These are phyloP conservation scores for Parmales sp. DNA, from an alignment of 108 stramenopile genomes.

Conservation along the genomic window DNA sequence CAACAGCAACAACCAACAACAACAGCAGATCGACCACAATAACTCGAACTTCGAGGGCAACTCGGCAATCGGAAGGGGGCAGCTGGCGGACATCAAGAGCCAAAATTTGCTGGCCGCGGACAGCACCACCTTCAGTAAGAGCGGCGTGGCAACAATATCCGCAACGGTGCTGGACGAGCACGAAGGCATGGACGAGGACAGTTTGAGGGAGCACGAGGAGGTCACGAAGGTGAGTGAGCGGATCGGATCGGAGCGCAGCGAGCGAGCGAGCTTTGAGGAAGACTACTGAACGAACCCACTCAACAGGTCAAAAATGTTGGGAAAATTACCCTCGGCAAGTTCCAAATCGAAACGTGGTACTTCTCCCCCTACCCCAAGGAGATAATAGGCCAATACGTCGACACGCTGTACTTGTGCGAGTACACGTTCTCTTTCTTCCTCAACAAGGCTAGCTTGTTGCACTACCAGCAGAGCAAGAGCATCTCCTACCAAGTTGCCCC, in stretches of 20 bases:
- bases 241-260: neutral
- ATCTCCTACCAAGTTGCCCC: no score
- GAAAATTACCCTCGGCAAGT: constrained; percentile 69
- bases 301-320: constrained; percentile 75
- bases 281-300: no score
- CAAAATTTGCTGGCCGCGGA: neutral
- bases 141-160: constrained; percentile 65
- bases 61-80: constrained; percentile 33
- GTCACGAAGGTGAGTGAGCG: constrained; percentile 70
- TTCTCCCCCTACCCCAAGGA: constrained; percentile 96
- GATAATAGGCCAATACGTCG: constrained; percentile 64
- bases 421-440: constrained; percentile 85
- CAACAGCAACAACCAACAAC: constrained; percentile 10
- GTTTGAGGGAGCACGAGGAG: constrained; percentile 92
- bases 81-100: no score
- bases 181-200: constrained; percentile 91
- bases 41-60: constrained; percentile 27
- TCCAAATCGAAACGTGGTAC: constrained; percentile 93
- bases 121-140: neutral
- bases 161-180: constrained; percentile 91
- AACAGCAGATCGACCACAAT: constrained; percentile 12
- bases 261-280: no score
- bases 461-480: constrained; percentile 54
- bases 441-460: constrained; percentile 73
- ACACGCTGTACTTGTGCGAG: constrained; percentile 93